Percentiles rank a stretch among this genome's conserved stretches.
phyloP scores from a whole-genome alignment of 331 rosid species.

The Ulmus americana region DNA sequence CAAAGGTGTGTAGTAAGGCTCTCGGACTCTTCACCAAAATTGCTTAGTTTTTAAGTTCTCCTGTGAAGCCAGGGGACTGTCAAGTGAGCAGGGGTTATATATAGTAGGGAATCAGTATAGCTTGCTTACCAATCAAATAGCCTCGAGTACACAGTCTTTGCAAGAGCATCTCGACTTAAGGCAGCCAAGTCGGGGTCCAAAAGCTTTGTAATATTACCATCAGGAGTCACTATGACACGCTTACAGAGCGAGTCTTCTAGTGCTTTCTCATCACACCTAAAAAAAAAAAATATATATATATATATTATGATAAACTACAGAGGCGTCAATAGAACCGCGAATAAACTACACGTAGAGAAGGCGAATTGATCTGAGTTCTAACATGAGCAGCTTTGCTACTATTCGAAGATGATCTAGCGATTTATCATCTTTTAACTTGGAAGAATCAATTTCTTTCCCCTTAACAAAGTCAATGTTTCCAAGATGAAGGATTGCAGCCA shows the following conservation, averaged over 20 bases:
- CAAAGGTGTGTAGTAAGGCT: no score
- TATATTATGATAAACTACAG: conserved; percentile 13
- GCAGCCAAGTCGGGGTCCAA: conserved; percentile 64
- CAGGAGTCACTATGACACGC: conserved; percentile 87
- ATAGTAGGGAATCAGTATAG: neutral
- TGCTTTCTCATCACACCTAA: conserved; percentile 63
- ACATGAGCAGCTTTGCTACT: conserved; percentile 66
- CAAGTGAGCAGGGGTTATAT: no score
- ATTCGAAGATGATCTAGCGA: conserved; percentile 58
- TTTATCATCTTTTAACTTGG: conserved; percentile 67
- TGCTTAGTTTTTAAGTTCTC: no score
- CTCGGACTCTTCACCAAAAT: no score
- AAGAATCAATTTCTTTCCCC: conserved; percentile 72
- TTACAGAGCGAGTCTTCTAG: conserved; percentile 69
- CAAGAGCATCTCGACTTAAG: conserved; percentile 72
- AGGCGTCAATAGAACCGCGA: neutral
- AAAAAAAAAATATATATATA: conserved; percentile 22
- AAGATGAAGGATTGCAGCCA: conserved; percentile 76
- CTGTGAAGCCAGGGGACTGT: no score
- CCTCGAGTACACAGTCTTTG: conserved; percentile 67
- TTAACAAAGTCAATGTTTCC: conserved; percentile 67
- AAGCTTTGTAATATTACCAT: conserved; percentile 73
- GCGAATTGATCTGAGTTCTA: conserved; percentile 27
- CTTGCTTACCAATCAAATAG: conserved; percentile 68
- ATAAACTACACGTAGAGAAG: neutral